A percentile compares a stretch with the other conserved stretches of the same genome.
These are phyloP conservation scores for Ascochyta koolunga DNA, from an alignment of 2,329 filamentous ascomycete genomes.

Conservation along the genomic window DNA sequence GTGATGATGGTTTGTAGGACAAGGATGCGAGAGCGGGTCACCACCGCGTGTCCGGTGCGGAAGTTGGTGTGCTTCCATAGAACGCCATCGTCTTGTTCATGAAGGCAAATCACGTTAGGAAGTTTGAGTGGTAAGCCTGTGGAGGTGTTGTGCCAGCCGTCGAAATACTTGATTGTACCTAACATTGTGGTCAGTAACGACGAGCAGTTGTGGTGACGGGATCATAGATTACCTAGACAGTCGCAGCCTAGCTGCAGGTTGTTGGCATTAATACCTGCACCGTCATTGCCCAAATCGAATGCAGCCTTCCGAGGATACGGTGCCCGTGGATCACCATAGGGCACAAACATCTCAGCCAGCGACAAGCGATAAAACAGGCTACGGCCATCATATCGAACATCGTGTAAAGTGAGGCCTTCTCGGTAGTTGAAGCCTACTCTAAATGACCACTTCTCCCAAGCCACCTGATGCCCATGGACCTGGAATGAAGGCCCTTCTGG, in stretches of 20 bases:
- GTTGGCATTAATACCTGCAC: conserved; percentile 52
- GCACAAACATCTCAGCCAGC: conserved; percentile 54
- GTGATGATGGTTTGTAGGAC: conserved; percentile 37
- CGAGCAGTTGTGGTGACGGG: background rate
- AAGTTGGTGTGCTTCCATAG: conserved; percentile 40
- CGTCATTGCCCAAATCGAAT: conserved; percentile 54
- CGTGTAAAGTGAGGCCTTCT: conserved; percentile 52
- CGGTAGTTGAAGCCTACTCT: conserved; percentile 55
- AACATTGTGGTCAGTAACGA: background rate
- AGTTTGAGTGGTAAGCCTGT: conserved; percentile 46
- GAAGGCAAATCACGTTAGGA: conserved; percentile 53
- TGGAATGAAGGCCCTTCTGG: conserved; percentile 35
- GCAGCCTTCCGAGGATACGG: conserved; percentile 53
- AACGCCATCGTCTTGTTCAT: conserved; percentile 65
- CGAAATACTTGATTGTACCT: conserved; percentile 51
- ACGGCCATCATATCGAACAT: conserved; percentile 49
- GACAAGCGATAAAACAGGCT: conserved; percentile 52
- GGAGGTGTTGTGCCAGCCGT: conserved; percentile 46
- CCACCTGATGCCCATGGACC: conserved; percentile 24
- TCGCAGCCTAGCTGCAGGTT: conserved; percentile 53
- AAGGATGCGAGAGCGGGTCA: conserved; percentile 28
- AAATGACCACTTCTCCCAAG: conserved; percentile 55
- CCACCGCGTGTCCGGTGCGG: conserved; percentile 27
- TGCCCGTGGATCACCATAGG: conserved; percentile 51
- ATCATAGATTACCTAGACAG: conserved; percentile 43